Evolutionary conservation across 805 yeast species (phyloP), one percentile per base, ranked within the genome.

Genomic region (Yarrowia sp.): DNA sequence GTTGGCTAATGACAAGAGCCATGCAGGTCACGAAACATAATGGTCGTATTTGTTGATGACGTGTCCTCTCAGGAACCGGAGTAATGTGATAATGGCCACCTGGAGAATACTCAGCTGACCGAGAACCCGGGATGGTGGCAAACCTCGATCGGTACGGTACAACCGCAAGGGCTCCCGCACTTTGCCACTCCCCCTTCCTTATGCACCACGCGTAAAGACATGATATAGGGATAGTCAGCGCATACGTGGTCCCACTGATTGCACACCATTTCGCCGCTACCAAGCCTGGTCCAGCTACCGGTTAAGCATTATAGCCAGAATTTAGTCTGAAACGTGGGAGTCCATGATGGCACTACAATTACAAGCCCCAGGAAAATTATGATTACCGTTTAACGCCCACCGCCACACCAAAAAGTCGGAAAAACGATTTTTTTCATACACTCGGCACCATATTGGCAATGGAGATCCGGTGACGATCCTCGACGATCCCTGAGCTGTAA

Each of bases 1-100:
- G 55, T 50, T 50, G 55, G 24, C 40, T 50, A 33, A 50, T 33
- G 55, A 50, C 55, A 33, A 50, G n/a, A 33, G 14, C 43, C 33
- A 52, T 52, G 58, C 58, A 52, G 58, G 58, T 52, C 55, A 34
- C 55, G 55, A 50, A 50, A 50, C 40, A 17, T 34, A 50, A 50
- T 50, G 55, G 55, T 50, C 55, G 55, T 50, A 50, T 50, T 50
- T 17, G 17, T 9, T 17, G 55, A 5, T 52, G 58, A 52, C 58
- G 58, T 52, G 58, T 19, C 58, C 55, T 34, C 20, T 15, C 34
- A 24, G 36, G n/a, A 12, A n/a, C 9, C 34, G 55, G 24, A 10
- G 47, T 17, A 19, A n/a, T 13, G 17, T 15, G 44, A 15, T 4
- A 46, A 15, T 20, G 7, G 34, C 17, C 50, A 9, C 46, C 1